Base-by-base conservation (phyloP, 2,329 filamentous ascomycete species). In the Rhynchosporium agropyri region DNA sequence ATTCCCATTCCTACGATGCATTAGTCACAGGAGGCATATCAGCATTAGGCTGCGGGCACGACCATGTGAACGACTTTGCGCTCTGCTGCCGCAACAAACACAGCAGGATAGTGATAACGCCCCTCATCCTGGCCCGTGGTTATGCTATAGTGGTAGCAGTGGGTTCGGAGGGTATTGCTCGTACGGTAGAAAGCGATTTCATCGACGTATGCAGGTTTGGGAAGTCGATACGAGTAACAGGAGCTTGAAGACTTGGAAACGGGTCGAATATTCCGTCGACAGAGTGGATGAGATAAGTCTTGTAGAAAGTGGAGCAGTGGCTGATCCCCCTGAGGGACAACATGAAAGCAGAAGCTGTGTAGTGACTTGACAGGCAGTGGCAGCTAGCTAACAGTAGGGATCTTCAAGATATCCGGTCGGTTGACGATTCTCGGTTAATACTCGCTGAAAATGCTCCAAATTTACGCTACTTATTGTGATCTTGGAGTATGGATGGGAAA, bases 61-160 rank as follows among this genome's bases (percentile, higher is more conserved):
- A 98, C 74, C 94, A 98, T 74, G 92, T 90, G 67, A 98, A 98
- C 74, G 93, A 97, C 73, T 97, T 76, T 98, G 94, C 76, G 88
- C 90, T 69, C 82, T 97, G 8, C 67, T 73, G 60, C 72, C 67
- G 69, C 71, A 67, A 69, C 31, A 69, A 62, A 58, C 59, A 64
- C 64, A 68, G 67, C 60, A 66, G 56, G 57, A 65, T 62, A 54
- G 55, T 56, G 50, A 65, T 53, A 50, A 60, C 58, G 40, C 77
- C 20, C 20, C 20, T 26, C 67, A 70, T 51, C 86, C 87, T 0
- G 83, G 88, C 46, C 79, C 97, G 3, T 98, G 94, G 94, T 96
- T 97, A 91, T 98, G 94, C 80, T 97, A 97, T 76, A 92, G 87
- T 12, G 94, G 94, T 48, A 93, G 89, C 36, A 85, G 86, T 51